Percentiles rank a stretch among this genome's conserved stretches.
These are phyloP conservation scores for Saururus chinensis DNA, from an alignment of 164 flowering plant species.

Conservation along the genomic window DNA sequence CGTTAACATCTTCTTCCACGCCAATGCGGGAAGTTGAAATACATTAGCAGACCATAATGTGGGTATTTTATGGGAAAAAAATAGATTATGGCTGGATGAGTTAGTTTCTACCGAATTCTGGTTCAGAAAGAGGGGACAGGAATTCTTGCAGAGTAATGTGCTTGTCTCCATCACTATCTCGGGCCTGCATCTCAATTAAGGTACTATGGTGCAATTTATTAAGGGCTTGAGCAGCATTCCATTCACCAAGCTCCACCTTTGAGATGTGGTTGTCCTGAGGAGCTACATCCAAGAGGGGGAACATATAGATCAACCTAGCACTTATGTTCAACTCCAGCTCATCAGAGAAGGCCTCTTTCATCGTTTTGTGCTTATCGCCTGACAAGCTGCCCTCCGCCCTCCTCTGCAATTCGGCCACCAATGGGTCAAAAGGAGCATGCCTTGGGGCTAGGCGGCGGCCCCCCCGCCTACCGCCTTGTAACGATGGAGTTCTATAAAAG, in stretches of 20 bases:
- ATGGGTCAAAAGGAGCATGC: constrained; percentile 36
- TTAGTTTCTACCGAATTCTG: constrained; percentile 25
- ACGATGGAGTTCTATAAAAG: constrained; percentile 11
- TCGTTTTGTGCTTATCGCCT: background rate
- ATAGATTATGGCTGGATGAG: too few relatives aligned
- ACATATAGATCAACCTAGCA: constrained; percentile 33
- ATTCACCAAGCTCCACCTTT: constrained; percentile 34
- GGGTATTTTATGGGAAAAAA: too few relatives aligned
- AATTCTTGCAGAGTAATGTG: constrained; percentile 33
- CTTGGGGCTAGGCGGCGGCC: constrained; percentile 31
- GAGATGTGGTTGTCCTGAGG: constrained; percentile 38
- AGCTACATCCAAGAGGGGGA: constrained; percentile 40
- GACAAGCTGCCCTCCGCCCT: background rate
- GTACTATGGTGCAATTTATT: constrained; percentile 28
- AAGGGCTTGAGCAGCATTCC: constrained; percentile 33
- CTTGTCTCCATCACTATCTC: constrained; percentile 40
- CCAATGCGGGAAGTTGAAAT: too few relatives aligned
- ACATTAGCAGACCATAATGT: too few relatives aligned
- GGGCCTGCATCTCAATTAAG: constrained; percentile 17
- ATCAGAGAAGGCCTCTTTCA: constrained; percentile 6
- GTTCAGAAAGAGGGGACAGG: constrained; percentile 26
- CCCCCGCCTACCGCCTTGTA: background rate
- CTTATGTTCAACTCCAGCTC: constrained; percentile 36
- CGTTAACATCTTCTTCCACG: constrained; percentile 28
- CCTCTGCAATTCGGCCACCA: constrained; percentile 22